A percentile compares a stretch with the other conserved stretches of the same genome.
phyloP scores from a whole-genome alignment of 2,329 filamentous ascomycete species.

The Xylariaceae sp. region DNA sequence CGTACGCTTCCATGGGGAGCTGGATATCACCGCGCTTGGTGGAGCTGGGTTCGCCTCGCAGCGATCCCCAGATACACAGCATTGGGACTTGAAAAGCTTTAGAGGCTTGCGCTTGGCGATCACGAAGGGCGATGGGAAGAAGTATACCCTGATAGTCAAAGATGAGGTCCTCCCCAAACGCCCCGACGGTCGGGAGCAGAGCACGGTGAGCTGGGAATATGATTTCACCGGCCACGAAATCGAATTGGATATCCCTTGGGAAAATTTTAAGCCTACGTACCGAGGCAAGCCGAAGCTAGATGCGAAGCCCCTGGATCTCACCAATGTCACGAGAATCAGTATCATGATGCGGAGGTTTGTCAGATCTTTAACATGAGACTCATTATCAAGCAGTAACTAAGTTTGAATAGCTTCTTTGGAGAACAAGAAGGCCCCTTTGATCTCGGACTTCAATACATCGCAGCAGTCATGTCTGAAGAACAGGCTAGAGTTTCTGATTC shows the following conservation, averaged over 20 bases:
- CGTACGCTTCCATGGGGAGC: slow-evolving; percentile 69
- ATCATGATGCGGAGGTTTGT: slow-evolving; percentile 82
- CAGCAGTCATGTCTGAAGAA: slow-evolving; percentile 42
- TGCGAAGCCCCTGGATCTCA: slow-evolving; percentile 63
- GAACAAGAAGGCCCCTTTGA: slow-evolving; percentile 72
- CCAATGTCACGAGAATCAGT: slow-evolving; percentile 68
- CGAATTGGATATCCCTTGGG: slow-evolving; percentile 66
- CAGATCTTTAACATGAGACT: neutral
- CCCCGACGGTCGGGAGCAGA: slow-evolving; percentile 72
- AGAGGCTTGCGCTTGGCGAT: slow-evolving; percentile 65
- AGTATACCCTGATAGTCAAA: slow-evolving; percentile 78
- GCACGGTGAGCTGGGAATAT: slow-evolving; percentile 75
- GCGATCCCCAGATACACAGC: slow-evolving; percentile 64
- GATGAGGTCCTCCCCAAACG: slow-evolving; percentile 65
- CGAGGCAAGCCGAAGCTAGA: slow-evolving; percentile 69
- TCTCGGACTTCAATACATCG: slow-evolving; percentile 61
- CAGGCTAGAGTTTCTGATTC: neutral
- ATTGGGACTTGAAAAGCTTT: slow-evolving; percentile 69
- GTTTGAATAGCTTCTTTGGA: slow-evolving; percentile 70
- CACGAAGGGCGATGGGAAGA: slow-evolving; percentile 63
- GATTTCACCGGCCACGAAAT: slow-evolving; percentile 58
- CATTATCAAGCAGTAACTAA: neutral
- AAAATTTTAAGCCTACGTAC: slow-evolving; percentile 72
- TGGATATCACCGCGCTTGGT: slow-evolving; percentile 77
- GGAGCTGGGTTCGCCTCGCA: slow-evolving; percentile 85